Evolutionary conservation across 73 alveolate genomes (phyloP), one percentile per base, ranked within the genome.

Genomic region (Stentor roeselii): DNA sequence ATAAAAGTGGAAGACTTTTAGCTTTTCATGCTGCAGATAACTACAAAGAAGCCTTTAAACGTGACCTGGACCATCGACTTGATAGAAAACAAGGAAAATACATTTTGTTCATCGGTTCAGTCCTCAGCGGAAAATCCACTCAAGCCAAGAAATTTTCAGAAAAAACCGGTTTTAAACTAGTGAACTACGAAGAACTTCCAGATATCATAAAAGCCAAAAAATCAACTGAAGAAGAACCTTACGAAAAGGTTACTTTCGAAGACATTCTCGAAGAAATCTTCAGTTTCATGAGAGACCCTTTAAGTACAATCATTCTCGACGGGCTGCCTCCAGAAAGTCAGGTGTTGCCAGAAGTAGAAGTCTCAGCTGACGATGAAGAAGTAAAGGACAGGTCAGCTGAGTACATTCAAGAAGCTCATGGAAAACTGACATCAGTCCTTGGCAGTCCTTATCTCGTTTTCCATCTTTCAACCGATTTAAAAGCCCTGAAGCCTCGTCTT

Each of bases 221-320:
- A 2, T 21, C 60, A 1, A 76, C 84, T 38, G 84, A 76, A 76
- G 84, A 76, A 37, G 84, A 76, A 39, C 84, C 84, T 0, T 76
- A 76, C 39, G 84, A 76, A 39, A 76, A 76, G 1, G 84, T 76
- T 0, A 76, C 84, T 31, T 76, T 15, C 21, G 78, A 76, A 21
- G 84, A 76, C 59, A 37, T 76, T 21, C n/a, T 76, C 0, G 84
- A 76, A 76, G 84, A 76, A 39, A 27, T 76, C 21, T 15, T 39
- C n/a, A 36, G 32, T 40, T 21, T 36, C n/a, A 0, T 35, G 27
- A 6, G 21, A 27, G 39, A 76, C 60, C 74, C 60, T 36, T 21
- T 36, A 27, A 35, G 82, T 21, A 35, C 59, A 27, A 39, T 76
- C n/a, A 14, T 76, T 14, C 39, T 76, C 14, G 84, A 76, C 39